These are phyloP conservation scores for Lentinula lateritia DNA, from an alignment of 768 basidiomycete genomes.

Conservation along the genomic window DNA sequence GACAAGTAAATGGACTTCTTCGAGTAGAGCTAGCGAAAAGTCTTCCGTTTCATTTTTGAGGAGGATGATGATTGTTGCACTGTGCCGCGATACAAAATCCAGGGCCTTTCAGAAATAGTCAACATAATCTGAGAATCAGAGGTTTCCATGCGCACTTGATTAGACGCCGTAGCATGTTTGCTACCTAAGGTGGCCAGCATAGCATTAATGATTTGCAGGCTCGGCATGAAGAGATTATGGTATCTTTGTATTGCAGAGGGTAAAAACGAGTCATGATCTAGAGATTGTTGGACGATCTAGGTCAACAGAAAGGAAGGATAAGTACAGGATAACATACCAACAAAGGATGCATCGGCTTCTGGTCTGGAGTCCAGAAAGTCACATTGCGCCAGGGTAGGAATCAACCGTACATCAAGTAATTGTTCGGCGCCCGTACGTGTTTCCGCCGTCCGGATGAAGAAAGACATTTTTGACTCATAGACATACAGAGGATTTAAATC, in stretches of 20 bases:
- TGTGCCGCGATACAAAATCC: slow-evolving; percentile 77
- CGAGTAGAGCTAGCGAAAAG: slow-evolving; percentile 59
- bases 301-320: not conserved
- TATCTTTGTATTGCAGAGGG: slow-evolving; percentile 86
- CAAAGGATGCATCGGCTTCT: slow-evolving; percentile 74
- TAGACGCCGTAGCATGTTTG: slow-evolving; percentile 59
- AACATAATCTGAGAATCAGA: not conserved
- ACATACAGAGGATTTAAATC: slow-evolving; percentile 90
- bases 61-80: slow-evolving; percentile 77
- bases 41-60: slow-evolving; percentile 69
- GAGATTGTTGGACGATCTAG: not conserved
- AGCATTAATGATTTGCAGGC: slow-evolving; percentile 74
- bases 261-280: slow-evolving; percentile 83
- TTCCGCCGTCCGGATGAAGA: slow-evolving; percentile 81
- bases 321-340: slow-evolving; percentile 44
- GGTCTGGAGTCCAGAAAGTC: slow-evolving; percentile 86
- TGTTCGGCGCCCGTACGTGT: slow-evolving; percentile 81
- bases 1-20: slow-evolving; percentile 78
- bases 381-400: slow-evolving; percentile 73
- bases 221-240: slow-evolving; percentile 86
- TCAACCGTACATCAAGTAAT: slow-evolving; percentile 70
- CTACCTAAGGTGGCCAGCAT: slow-evolving; percentile 74
- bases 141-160: slow-evolving; percentile 46
- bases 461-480: slow-evolving; percentile 91
- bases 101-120: slow-evolving; percentile 43